Conservation (phyloP, 306 rosid species). For the Cotoneaster glaucophyllus region DNA sequence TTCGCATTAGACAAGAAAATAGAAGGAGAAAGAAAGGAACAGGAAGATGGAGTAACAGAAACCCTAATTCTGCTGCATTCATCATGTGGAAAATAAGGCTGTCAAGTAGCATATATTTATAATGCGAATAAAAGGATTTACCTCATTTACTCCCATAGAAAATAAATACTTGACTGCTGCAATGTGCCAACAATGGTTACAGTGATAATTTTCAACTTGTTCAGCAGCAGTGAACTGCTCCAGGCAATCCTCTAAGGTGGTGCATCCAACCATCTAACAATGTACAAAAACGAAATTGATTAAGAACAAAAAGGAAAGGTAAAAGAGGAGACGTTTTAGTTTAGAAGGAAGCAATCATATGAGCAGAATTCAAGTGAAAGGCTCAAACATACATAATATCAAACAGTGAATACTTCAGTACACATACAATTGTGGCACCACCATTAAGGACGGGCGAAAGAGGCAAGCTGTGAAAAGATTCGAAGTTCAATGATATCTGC, state of each 20-base stretch:
- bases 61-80: not conserved
- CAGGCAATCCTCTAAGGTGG: slow-evolving; percentile 70
- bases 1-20: not conserved
- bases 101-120: not conserved
- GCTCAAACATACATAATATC: slow-evolving; percentile 22
- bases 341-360: not conserved
- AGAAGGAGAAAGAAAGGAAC: not conserved
- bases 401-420: slow-evolving; percentile 17
- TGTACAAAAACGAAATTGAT: slow-evolving; percentile 8
- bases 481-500: slow-evolving; percentile 86
- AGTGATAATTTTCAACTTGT: slow-evolving; percentile 73
- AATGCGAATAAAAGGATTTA: slow-evolving; percentile 10
- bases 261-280: slow-evolving; percentile 50
- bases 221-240: slow-evolving; percentile 71
- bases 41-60: not conserved
- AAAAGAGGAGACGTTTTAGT: not conserved
- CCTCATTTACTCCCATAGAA: slow-evolving; percentile 57
- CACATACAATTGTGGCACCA: slow-evolving; percentile 51
- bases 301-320: not conserved
- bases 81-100: not conserved
- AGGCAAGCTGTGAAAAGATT: slow-evolving; percentile 80
- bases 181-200: slow-evolving; percentile 80
- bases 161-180: slow-evolving; percentile 71
- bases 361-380: slow-evolving; percentile 9
- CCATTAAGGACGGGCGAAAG: slow-evolving; percentile 48